These are phyloP conservation scores for Cladobotryum protrusum DNA, from an alignment of 2,329 filamentous ascomycete species.

Conservation along the genomic window DNA sequence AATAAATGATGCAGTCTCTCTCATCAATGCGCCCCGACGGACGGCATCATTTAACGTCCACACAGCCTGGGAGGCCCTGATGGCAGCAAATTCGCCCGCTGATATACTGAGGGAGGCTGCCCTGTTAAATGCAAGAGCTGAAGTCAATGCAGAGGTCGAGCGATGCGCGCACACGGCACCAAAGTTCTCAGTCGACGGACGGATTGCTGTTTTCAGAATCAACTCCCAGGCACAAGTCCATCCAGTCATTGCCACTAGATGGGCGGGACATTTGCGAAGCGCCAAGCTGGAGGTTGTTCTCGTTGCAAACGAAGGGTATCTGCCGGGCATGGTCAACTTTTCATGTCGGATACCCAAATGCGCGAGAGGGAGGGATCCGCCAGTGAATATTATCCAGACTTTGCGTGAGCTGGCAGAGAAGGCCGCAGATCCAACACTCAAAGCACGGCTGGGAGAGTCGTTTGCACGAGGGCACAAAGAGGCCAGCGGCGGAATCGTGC, in stretches of 20 bases:
- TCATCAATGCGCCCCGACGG: conserved; percentile 59
- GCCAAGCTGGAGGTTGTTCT: conserved; percentile 56
- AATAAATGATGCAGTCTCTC: conserved; percentile 56
- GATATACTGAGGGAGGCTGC: conserved; percentile 42
- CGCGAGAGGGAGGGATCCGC: conserved; percentile 45
- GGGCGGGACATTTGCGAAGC: conserved; percentile 55
- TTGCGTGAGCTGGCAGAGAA: conserved; percentile 45
- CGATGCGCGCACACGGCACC: conserved; percentile 50
- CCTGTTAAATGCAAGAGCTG: conserved; percentile 46
- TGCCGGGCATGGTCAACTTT: conserved; percentile 59
- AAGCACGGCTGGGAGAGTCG: conserved; percentile 50
- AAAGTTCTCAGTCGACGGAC: conserved; percentile 56
- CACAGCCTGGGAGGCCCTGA: conserved; percentile 55
- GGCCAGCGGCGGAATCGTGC: conserved; percentile 60
- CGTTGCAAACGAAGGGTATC: conserved; percentile 61
- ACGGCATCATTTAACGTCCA: conserved; percentile 55
- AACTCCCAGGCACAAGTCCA: conserved; percentile 56
- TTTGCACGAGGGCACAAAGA: conserved; percentile 64
- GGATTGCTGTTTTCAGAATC: conserved; percentile 58
- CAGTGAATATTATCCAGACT: conserved; percentile 57
- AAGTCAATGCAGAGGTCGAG: conserved; percentile 55
- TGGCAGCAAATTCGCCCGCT: conserved; percentile 40
- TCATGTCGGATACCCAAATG: conserved; percentile 56
- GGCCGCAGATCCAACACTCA: conserved; percentile 31
- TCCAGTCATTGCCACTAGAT: conserved; percentile 60